These are phyloP conservation scores for Eucalyptus melliodora DNA, from an alignment of 345 rosid species.

Conservation along the genomic window DNA sequence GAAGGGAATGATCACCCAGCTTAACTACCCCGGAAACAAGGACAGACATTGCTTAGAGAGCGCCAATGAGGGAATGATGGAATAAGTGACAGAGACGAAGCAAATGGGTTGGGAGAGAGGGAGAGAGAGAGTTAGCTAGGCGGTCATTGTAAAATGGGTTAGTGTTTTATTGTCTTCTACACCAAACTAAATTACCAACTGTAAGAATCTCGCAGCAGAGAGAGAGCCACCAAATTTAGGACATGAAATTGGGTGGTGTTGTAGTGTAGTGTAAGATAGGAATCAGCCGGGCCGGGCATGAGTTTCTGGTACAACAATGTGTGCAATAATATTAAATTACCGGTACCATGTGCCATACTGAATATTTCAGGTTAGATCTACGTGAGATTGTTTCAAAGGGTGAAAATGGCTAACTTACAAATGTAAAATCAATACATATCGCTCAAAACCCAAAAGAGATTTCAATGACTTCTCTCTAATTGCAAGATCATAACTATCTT, in stretches of 20 bases:
- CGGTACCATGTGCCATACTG: not conserved
- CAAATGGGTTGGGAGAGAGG: not conserved
- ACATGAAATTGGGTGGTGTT: not conserved
- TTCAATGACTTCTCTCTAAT: not conserved
- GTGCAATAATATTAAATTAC: not conserved
- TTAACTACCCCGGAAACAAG: not conserved
- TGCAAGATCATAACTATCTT: not conserved
- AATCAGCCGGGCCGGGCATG: not conserved
- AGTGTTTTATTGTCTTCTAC: not conserved
- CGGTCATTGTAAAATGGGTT: slow-evolving; percentile 12
- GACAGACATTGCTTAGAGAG: not conserved
- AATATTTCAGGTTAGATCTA: not conserved
- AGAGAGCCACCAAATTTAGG: not conserved
- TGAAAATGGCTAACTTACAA: not conserved
- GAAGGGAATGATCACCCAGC: not conserved
- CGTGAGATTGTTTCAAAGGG: not conserved
- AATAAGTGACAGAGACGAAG: not conserved
- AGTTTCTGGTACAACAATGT: not conserved
- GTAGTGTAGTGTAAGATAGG: not conserved
- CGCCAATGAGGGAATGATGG: not conserved
- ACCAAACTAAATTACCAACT: not conserved
- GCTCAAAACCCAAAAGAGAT: not conserved
- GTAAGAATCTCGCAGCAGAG: not conserved
- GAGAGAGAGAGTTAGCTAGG: slow-evolving; percentile 1
- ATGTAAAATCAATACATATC: not conserved